Percentiles rank a stretch among this genome's conserved stretches.
Conservation (phyloP, 2,329 filamentous ascomycete genomes). For the Fusarium sarcochroum region DNA sequence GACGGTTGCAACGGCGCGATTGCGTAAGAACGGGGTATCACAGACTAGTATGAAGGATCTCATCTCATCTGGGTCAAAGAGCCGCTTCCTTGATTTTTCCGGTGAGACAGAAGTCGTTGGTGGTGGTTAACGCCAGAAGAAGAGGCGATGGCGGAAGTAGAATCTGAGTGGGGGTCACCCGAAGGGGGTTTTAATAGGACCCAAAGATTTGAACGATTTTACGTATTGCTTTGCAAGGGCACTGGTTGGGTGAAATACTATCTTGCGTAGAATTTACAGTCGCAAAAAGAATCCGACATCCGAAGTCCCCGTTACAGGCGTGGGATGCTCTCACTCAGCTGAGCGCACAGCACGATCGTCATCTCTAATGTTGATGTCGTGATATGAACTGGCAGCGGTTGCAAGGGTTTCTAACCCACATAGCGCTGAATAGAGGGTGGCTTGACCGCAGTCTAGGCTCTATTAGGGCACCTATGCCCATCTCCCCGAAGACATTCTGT, state of each 20-base stretch:
- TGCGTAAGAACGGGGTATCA: conserved; percentile 57
- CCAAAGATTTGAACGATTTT: conserved; percentile 14
- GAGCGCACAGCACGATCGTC: conserved; percentile 33
- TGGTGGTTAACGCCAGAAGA: conserved; percentile 22
- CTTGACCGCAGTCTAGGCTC: conserved; percentile 27
- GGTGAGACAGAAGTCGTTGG: conserved; percentile 1
- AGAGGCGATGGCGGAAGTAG: conserved; percentile 15
- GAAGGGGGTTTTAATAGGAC: conserved; percentile 2
- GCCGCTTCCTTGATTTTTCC: conserved; percentile 2
- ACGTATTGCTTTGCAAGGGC: conserved; percentile 24
- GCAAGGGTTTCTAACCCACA: conserved; percentile 43
- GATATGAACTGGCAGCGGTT: conserved; percentile 41
- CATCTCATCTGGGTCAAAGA: not conserved
- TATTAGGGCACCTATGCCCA: conserved; percentile 23
- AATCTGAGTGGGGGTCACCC: conserved; percentile 31
- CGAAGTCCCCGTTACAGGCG: conserved; percentile 31
- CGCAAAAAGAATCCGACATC: conserved; percentile 28
- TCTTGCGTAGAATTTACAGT: not conserved
- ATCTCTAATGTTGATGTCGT: conserved; percentile 46
- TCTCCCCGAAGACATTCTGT: conserved; percentile 37
- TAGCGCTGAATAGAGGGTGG: conserved; percentile 35
- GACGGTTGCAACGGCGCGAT: conserved; percentile 59
- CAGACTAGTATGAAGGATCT: conserved; percentile 47
- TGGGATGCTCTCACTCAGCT: conserved; percentile 23
- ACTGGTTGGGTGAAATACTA: conserved; percentile 11